Base-by-base conservation (phyloP, 345 rosid species). In the Salix exigua region DNA sequence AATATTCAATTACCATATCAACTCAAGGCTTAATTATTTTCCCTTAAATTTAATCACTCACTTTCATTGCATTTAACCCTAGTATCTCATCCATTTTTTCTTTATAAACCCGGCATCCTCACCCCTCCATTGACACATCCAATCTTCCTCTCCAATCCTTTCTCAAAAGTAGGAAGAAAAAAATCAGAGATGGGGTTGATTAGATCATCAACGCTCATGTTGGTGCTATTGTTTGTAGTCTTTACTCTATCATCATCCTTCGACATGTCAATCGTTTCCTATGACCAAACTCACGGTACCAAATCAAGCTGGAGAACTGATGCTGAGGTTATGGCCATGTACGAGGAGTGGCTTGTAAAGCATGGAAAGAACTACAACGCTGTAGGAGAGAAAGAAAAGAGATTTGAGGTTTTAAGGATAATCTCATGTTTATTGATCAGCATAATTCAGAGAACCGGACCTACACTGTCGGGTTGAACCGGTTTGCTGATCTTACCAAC, bases 401-500 rank as follows among this genome's bases (percentile, higher is more conserved):
- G 98, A 70, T 91, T 93, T 77, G 79, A 85, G 87, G 84, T 68
- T 96, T 96, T 63, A 92, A 89, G 79, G 99, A 91, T 30, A 96
- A 96, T 73, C 90, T 96, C 60, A 82, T 88, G 75, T 93, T 88
- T 78, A 88, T 96, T 69, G 97, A 96, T 37, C 90, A 88, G 48
- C 97, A 90, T 74, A 96, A 93, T 87, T 75, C 82, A 26, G 83
- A 76, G 81, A 82, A 85, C 84, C 92, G 81, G 82, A 84, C 87
- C 37, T 96, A 83, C 75, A 78, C 28, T 73, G 87, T 96, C 51
- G 97, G 98, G 44, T 77, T 91, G 84, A 96, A 85, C 91, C 91
- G 87, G 84, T 96, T 96, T 53, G 97, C 99, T 40, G 98, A 96
- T 81, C 79, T 96, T 70, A 90, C 94, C 71, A 91, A 93, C 82